phyloP scores from a whole-genome alignment of 106 monocot species.

The Acanthochlamys bracteata region DNA sequence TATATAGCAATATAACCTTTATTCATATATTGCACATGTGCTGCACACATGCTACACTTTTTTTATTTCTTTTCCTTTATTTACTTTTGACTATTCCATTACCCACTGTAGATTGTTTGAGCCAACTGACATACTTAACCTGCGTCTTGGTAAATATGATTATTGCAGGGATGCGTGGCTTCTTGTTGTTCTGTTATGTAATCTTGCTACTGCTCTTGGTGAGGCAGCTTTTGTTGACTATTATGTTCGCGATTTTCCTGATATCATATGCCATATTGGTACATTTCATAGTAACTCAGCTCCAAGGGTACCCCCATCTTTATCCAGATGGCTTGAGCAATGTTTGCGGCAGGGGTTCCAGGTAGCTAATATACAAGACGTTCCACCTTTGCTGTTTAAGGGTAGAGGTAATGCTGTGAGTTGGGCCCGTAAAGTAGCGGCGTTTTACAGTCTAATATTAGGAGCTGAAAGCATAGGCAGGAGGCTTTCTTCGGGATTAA shows the following conservation, averaged over 20 bases:
- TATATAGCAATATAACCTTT: too few relatives aligned
- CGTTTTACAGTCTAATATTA: slow-evolving; percentile 74
- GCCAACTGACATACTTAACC: neutral
- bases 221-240: slow-evolving; percentile 66
- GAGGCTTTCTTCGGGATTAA: slow-evolving; percentile 65
- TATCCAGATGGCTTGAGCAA: slow-evolving; percentile 71
- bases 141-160: neutral
- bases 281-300: slow-evolving; percentile 16
- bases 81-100: too few relatives aligned
- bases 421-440: slow-evolving; percentile 72
- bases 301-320: slow-evolving; percentile 51
- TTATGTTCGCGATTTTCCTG: slow-evolving; percentile 87
- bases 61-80: slow-evolving; percentile 1
- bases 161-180: slow-evolving; percentile 52
- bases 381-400: slow-evolving; percentile 58
- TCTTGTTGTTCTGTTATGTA: slow-evolving; percentile 54
- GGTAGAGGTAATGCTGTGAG: slow-evolving; percentile 37
- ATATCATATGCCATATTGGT: slow-evolving; percentile 26
- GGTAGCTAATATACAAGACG: slow-evolving; percentile 25
- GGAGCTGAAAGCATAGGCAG: slow-evolving; percentile 57
- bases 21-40: too few relatives aligned
- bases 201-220: slow-evolving; percentile 52
- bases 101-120: neutral
- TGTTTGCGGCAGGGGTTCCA: slow-evolving; percentile 47
- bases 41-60: too few relatives aligned